Conservation (phyloP, 257 asterid species). For the Verbena officinalis region DNA sequence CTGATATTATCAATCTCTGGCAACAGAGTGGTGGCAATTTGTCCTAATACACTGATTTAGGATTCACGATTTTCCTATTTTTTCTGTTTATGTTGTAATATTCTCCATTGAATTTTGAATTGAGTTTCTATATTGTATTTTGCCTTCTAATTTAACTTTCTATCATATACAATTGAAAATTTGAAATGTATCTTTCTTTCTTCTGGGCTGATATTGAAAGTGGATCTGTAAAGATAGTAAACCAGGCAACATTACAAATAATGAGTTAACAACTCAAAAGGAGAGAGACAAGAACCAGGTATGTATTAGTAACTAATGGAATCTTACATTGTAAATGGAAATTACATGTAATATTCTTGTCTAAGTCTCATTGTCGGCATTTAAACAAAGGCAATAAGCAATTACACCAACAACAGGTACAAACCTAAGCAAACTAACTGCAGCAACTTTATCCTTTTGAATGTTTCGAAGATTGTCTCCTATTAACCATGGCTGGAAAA, state of each 20-base stretch:
- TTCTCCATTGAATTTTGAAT: conserved; percentile 6
- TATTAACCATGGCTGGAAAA: conserved; percentile 94
- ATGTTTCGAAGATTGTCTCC: conserved; percentile 77
- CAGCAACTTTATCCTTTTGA: conserved; percentile 46
- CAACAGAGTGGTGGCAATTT: conserved; percentile 63
- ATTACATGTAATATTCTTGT: conserved; percentile 2
- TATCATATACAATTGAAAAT: too few relatives aligned
- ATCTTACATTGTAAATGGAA: conserved; percentile 16
- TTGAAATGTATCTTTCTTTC: too few relatives aligned
- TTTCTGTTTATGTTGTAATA: conserved; percentile 18
- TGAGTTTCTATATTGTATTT: background rate
- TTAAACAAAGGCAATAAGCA: conserved; percentile 74
- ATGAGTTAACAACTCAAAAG: background rate
- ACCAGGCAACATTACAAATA: background rate
- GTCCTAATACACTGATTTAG: conserved; percentile 27
- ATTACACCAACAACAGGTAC: conserved; percentile 76
- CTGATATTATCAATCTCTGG: conserved; percentile 70
- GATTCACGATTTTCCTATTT: background rate
- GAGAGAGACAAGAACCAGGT: background rate
- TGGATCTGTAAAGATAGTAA: background rate
- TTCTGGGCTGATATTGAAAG: too few relatives aligned
- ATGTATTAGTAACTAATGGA: conserved; percentile 1
- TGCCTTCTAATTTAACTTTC: too few relatives aligned
- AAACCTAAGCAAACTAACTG: conserved; percentile 65
- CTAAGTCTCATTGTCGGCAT: conserved; percentile 44